Base-by-base conservation (phyloP, 2,329 filamentous ascomycete species). In the Trichoderma hamatum region DNA sequence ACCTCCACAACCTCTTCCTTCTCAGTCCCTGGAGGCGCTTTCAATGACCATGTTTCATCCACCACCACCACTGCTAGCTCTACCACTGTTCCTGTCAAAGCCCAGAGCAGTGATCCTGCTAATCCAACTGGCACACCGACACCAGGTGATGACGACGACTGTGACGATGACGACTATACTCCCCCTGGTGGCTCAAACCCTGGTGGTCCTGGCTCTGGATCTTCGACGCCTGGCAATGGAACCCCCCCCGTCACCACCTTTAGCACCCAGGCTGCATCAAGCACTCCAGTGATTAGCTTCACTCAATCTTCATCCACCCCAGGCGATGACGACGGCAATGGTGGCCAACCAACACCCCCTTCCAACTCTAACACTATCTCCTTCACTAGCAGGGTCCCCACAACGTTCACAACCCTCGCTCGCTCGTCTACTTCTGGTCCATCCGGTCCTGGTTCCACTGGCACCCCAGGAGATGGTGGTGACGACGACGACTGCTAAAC, bases 331-430 rank as follows among this genome's bases (percentile, higher is more conserved):
- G n/a, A n/a, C n/a, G n/a, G n/a, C n/a, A n/a, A n/a, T n/a, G n/a
- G n/a, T n/a, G n/a, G n/a, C n/a, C n/a, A n/a, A n/a, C n/a, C n/a
- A n/a, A n/a, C n/a, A n/a, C n/a, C n/a, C n/a, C n/a, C n/a, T n/a
- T n/a, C n/a, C n/a, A n/a, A n/a, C n/a, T n/a, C n/a, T n/a, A n/a
- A n/a, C n/a, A n/a, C n/a, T n/a, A n/a, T n/a, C n/a, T n/a, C 51
- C 30, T 5, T 9, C 34, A 60, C 32, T 11, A 26, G 30, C 32
- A 46, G 14, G 10, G 9, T 51, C 36, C 67, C 67, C 24, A 69
- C 67, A 10, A 69, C 67, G 0, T 69, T 69, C n/a, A 10, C 67
- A 3, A 69, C 67, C 28, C n/a, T 69, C 30, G 2, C 54, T 46
- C 67, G 54, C 43, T 3, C 67, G 32, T 26, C 61, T 24, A 4